Conservation (phyloP, 2,329 filamentous ascomycete genomes). For the Diaporthe sp. region DNA sequence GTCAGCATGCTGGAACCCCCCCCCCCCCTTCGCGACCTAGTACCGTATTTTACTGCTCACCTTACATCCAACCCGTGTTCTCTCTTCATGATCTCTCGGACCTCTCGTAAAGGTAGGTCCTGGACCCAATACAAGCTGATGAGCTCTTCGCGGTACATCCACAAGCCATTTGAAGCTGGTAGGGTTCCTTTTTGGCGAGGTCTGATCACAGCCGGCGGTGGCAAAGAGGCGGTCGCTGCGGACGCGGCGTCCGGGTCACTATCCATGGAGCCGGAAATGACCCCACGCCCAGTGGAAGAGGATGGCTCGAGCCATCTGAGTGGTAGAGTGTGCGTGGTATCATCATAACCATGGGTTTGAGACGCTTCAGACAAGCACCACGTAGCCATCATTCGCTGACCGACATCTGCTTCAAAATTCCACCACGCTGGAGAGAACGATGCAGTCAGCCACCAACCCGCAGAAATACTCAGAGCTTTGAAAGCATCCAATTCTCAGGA, state of each 20-base stretch:
- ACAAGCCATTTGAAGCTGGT: neutral
- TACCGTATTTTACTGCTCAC: neutral
- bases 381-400: neutral
- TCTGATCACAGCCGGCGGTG: neutral
- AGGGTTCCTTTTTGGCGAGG: too few species aligned
- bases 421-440: neutral
- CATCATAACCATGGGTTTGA: neutral
- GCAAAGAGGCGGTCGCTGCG: neutral
- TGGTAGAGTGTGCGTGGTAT: too few species aligned
- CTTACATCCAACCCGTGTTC: constrained; percentile 29
- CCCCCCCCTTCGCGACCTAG: neutral
- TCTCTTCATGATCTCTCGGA: constrained; percentile 11
- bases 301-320: neutral
- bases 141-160: constrained; percentile 1
- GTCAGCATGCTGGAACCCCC: too few species aligned
- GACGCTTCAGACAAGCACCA: neutral
- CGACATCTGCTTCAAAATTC: too few species aligned
- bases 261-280: too few species aligned
- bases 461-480: neutral
- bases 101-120: constrained; percentile 13
- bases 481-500: neutral
- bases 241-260: too few species aligned
- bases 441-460: neutral
- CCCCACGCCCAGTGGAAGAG: too few species aligned
- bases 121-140: constrained; percentile 22